Evolutionary conservation across 257 asterid species (phyloP), one percentile per base, ranked within the genome.

Genomic region (Paulownia fortunei): DNA sequence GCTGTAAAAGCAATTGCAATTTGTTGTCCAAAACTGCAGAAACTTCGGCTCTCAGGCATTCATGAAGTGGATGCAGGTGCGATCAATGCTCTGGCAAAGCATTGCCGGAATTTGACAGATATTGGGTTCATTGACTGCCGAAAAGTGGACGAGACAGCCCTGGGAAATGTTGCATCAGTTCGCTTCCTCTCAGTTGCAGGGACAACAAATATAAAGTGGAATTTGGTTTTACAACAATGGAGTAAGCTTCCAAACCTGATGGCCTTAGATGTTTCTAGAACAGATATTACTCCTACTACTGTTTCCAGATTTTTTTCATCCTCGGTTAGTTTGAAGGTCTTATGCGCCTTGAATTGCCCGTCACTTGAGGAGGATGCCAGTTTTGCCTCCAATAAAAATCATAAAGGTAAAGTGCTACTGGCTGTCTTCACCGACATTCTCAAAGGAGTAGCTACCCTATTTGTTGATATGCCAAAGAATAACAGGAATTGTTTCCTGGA

Each of bases 171-270:
- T 69, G 71, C 27, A 75, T 89, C 97, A 12, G 70, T 91, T 85
- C 85, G 84, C 3, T 88, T 85, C 73, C 91, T 91, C 37, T 89
- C 97, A 6, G 88, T 91, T 41, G 97, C 97, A 4, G 97, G 97
- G 65, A 83, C 92, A 26, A 78, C 84, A 6, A 73, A 68, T 80
- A 77, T 89, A 74, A 84, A 91, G 41, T 91, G 97, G 97, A 46
- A 51, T 42, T 52, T 82, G 79, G 91, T 87, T 73, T 68, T 74
- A 39, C 85, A 83, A 52, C 76, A 81, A 18, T 89, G 95, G 97
- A 80, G 81, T 80, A 83, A 83, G 69, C 89, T 87, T 55, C 91
- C 89, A 15, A 61, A 86, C 54, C 82, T 91, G 77, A 55, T 39
- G 41, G 92, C 91, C 52, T 88, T 91, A 73, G 97, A 91, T 82